A percentile compares a stretch with the other conserved stretches of the same genome.
These are phyloP conservation scores for Dactylellina drechsleri DNA, from an alignment of 2,329 filamentous ascomycete species.

Conservation along the genomic window DNA sequence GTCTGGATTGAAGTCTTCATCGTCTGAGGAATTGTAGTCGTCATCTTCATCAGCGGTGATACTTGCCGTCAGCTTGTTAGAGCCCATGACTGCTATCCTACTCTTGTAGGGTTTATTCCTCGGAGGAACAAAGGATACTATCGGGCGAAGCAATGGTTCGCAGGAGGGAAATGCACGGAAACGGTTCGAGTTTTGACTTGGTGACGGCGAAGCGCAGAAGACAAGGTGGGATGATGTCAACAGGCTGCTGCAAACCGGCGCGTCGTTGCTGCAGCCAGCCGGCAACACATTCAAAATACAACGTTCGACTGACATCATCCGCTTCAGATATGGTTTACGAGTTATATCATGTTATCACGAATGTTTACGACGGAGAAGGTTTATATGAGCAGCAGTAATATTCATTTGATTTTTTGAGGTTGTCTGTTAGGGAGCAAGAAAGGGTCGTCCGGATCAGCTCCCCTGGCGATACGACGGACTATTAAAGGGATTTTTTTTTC, in stretches of 20 bases:
- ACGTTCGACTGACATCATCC: background rate
- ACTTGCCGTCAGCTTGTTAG: conserved; percentile 64
- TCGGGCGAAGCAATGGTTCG: background rate
- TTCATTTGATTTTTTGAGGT: conserved; percentile 40
- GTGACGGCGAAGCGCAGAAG: background rate
- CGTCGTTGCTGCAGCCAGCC: conserved; percentile 9
- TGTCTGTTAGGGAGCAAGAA: conserved; percentile 24
- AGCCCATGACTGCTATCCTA: conserved; percentile 27
- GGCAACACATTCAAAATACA: conserved; percentile 36
- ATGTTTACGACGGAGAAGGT: background rate
- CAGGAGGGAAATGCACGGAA: too few species aligned
- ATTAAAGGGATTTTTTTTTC: conserved; percentile 47
- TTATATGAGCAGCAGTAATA: conserved; percentile 48
- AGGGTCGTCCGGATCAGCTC: conserved; percentile 54
- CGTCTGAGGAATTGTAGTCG: conserved; percentile 75
- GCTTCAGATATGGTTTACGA: background rate
- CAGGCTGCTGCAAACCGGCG: conserved; percentile 2
- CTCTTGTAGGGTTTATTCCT: too few species aligned
- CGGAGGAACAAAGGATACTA: background rate
- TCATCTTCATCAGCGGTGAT: conserved; percentile 63
- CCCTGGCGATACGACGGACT: conserved; percentile 54
- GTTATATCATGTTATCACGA: background rate
- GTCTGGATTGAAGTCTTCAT: conserved; percentile 77
- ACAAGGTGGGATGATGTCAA: conserved; percentile 40
- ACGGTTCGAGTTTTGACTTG: background rate